Evolutionary conservation across 1,284 basidiomycete species (phyloP), one percentile per base, ranked within the genome.

Genomic region (Rugosomyces carneus): DNA sequence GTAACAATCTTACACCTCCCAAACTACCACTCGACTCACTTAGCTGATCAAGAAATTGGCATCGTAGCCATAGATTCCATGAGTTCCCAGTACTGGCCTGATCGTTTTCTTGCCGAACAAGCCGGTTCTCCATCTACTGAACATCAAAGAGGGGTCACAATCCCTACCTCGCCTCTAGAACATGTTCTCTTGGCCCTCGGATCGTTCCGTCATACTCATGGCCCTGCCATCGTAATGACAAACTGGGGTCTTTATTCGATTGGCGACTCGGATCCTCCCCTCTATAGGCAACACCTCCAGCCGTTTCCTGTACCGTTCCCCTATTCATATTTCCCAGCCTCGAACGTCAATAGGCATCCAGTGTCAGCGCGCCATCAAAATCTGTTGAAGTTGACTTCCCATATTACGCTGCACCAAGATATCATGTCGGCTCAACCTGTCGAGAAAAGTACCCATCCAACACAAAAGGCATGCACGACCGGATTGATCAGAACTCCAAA

Each of bases 61-160:
- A 57, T 88, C 42, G 60, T 89, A 20, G 79, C 77, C 11, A 66
- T 92, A 34, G 89, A 92, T 63, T 85, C 85, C 5, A 65, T 89
- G 47, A 84, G 82, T 59, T 61, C 84, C 0, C 89, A 85, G 59
- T 79, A 85, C 63, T 90, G 88, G 87, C 54, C 71, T 7, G 87
- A 92, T 60, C 78, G 84, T 31, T 81, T 80, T 59, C 67, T 70
- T 32, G 60, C 67, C 26, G 87, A 89, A 59, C 78, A 80, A 51
- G 54, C 70, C 42, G 73, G 67, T 37, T 54, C 57, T 44, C 46
- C 59, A 52, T 35, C 44, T 29, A 50, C 51, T 36, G 45, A 53
- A 40, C n/a, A n/a, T n/a, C 34, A 53, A 27, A 32, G 16, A 39
- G 21, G 36, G 2, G 15, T 16, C 5, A 9, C 21, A 16, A 40